Conservation (phyloP, 306 rosid species). For the Carpinus viminea region DNA sequence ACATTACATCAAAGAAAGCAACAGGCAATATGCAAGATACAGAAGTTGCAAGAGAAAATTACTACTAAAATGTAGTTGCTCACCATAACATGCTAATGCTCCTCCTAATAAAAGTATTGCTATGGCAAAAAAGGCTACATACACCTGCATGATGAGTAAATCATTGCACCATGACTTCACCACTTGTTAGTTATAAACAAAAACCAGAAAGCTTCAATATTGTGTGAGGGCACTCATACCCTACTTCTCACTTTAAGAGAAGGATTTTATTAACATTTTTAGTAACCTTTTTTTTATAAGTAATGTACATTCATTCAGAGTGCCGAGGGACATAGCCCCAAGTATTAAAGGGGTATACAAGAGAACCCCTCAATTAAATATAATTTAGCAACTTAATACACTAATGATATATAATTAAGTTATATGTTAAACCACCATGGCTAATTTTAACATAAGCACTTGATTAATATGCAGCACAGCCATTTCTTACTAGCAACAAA, state of each 20-base stretch:
- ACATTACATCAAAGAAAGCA: neutral
- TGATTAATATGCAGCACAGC: neutral
- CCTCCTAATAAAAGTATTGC: conserved; percentile 71
- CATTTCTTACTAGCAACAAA: neutral
- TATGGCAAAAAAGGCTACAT: conserved; percentile 64
- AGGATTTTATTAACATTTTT: neutral
- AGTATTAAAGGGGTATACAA: too few species aligned
- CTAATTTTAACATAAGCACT: neutral
- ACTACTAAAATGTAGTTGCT: conserved; percentile 33
- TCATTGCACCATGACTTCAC: conserved; percentile 21
- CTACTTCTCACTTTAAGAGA: neutral
- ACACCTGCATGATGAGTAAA: conserved; percentile 67
- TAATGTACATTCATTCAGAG: too few species aligned
- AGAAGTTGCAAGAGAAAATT: conserved; percentile 21
- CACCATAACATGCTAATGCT: conserved; percentile 87
- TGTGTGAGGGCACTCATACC: neutral
- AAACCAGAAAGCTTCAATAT: neutral
- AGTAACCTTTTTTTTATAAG: too few species aligned
- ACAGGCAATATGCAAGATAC: conserved; percentile 1
- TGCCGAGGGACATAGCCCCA: too few species aligned
- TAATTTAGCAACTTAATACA: neutral
- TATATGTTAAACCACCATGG: neutral
- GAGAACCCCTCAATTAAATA: too few species aligned
- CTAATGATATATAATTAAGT: neutral
- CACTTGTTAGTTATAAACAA: conserved; percentile 3